Conservation (phyloP, 345 rosid genomes). For the Murraya koenigii region DNA sequence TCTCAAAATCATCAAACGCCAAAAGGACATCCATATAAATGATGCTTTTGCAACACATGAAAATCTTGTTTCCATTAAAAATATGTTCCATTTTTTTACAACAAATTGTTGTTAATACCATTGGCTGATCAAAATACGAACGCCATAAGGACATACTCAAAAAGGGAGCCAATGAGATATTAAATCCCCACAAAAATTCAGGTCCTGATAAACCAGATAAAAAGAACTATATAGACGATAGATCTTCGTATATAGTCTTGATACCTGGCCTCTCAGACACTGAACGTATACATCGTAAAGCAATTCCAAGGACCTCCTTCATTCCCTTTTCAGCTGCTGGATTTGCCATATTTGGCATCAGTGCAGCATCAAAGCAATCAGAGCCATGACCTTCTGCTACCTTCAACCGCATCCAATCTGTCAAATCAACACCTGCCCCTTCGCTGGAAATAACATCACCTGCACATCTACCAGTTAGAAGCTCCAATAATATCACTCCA, state of each 20-base stretch:
- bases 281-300: conserved; percentile 70
- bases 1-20: not conserved
- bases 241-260: conserved; percentile 95
- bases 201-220: conserved; percentile 10
- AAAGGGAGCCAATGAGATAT: conserved; percentile 34
- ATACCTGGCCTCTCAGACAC: conserved; percentile 95
- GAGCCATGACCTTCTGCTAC: conserved; percentile 64
- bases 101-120: conserved; percentile 12
- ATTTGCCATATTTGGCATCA: conserved; percentile 48
- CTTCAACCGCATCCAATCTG: conserved; percentile 79
- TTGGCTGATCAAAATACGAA: conserved; percentile 12
- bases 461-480: conserved; percentile 85
- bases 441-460: conserved; percentile 89
- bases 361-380: conserved; percentile 66
- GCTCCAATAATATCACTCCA: conserved; percentile 77
- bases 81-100: conserved; percentile 21
- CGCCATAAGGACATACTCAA: conserved; percentile 4
- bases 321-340: conserved; percentile 75
- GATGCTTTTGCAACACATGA: not conserved
- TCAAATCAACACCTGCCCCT: conserved; percentile 73
- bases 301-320: conserved; percentile 90
- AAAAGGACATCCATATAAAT: not conserved
- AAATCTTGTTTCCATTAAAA: conserved; percentile 18
- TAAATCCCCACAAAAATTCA: conserved; percentile 28
- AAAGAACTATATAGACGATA: conserved; percentile 67